Conservation (phyloP, 2,329 filamentous ascomycete species). For the Tolypocladium ophioglossoides region DNA sequence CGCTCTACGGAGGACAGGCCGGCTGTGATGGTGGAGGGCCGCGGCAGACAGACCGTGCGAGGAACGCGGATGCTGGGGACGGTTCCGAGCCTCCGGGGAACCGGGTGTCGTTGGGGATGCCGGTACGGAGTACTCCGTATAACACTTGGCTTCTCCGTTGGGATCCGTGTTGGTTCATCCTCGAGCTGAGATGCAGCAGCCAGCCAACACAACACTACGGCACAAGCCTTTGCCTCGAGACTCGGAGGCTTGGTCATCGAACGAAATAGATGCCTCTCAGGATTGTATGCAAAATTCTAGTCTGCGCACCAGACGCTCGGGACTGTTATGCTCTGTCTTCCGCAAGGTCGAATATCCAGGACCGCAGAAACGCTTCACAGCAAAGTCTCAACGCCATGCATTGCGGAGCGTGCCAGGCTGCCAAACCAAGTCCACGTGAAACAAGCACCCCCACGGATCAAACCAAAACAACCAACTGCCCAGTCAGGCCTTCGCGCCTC, state of each 20-base stretch:
- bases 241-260: not conserved
- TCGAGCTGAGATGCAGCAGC: too few relatives aligned
- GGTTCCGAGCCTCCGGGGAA: not conserved
- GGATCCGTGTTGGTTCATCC: too few relatives aligned
- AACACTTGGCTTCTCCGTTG: too few relatives aligned
- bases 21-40: too few relatives aligned
- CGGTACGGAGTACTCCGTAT: too few relatives aligned
- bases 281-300: not conserved
- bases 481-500: not conserved
- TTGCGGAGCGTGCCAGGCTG: not conserved
- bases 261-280: not conserved
- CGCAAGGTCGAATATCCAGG: not conserved
- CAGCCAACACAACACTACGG: too few relatives aligned
- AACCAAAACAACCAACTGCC: not conserved
- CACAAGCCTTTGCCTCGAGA: too few relatives aligned
- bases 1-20: too few relatives aligned
- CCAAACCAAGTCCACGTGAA: not conserved
- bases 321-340: too few relatives aligned
- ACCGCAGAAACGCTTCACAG: not conserved
- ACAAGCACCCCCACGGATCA: not conserved
- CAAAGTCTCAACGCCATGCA: not conserved
- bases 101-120: not conserved
- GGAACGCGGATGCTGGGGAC: not conserved
- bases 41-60: not conserved
- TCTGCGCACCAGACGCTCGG: not conserved